phyloP scores from a whole-genome alignment of 2,329 filamentous ascomycete genomes.

The Camillea tinctor region DNA sequence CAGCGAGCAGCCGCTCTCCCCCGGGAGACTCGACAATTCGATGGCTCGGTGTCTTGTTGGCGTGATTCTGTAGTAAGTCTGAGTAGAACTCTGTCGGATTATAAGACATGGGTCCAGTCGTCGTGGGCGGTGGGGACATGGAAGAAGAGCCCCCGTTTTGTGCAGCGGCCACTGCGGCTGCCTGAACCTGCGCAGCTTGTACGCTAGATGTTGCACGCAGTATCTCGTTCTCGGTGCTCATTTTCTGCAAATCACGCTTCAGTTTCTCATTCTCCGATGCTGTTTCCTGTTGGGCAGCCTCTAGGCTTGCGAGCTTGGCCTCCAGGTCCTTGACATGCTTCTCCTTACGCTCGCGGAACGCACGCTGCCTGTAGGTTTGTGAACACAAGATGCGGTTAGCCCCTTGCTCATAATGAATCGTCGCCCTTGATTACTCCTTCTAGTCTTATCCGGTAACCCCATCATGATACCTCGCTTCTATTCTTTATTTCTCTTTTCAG shows the following conservation, averaged over 20 bases:
- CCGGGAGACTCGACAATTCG: conserved; percentile 65
- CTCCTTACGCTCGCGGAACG: conserved; percentile 95
- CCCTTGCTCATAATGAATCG: background rate
- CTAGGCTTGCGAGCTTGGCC: conserved; percentile 74
- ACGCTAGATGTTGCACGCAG: conserved; percentile 71
- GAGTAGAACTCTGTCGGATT: conserved; percentile 71
- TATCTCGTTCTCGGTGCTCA: conserved; percentile 89
- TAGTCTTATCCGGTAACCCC: background rate
- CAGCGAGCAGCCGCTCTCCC: conserved; percentile 69
- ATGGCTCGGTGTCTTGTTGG: conserved; percentile 64
- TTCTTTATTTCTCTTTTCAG: background rate
- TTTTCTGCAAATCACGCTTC: conserved; percentile 78
- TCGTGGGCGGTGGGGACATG: conserved; percentile 46
- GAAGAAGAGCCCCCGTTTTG: conserved; percentile 29
- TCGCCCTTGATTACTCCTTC: background rate
- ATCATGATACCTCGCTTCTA: background rate
- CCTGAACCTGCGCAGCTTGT: conserved; percentile 13
- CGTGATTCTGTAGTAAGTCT: conserved; percentile 59
- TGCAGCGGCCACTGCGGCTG: conserved; percentile 25
- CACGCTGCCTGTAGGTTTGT: conserved; percentile 68
- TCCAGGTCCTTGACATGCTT: conserved; percentile 92
- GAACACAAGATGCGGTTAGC: conserved; percentile 4
- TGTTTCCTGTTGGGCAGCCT: conserved; percentile 70
- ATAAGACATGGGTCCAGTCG: conserved; percentile 68
- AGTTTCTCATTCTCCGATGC: conserved; percentile 83